Evolutionary conservation across 495 filamentous ascomycete species (phyloP).

Genomic region (Neurospora discreta): DNA sequence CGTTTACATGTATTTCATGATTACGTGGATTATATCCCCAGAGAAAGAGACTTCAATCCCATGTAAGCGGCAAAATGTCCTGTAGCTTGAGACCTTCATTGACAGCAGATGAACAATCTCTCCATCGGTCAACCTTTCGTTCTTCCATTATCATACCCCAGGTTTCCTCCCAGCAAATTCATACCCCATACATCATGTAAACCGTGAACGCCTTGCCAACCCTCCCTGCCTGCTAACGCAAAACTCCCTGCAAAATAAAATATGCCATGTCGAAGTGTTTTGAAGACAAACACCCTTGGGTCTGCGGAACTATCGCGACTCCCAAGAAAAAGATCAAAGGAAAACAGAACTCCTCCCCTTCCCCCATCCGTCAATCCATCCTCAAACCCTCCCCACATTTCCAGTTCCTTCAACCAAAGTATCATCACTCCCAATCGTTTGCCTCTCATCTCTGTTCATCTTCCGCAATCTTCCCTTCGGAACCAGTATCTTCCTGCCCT

Average conservation of each 20-base stretch:
- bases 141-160: background rate
- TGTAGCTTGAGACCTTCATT: background rate
- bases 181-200: background rate
- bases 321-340: background rate
- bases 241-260: background rate
- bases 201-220: background rate
- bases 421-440: background rate
- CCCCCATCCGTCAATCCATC: background rate
- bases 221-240: background rate
- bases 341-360: background rate
- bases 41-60: background rate
- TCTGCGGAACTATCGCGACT: background rate
- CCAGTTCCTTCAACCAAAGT: background rate
- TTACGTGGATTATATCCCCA: background rate
- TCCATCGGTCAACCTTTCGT: background rate
- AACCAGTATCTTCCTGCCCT: background rate
- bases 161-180: background rate
- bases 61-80: background rate
- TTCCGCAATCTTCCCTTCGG: background rate
- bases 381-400: background rate
- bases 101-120: background rate
- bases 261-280: too few relatives aligned
- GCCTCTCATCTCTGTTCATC: background rate
- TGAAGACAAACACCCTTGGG: background rate
- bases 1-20: too few relatives aligned